These are phyloP conservation scores for Fraxinus quadrangulata DNA, from an alignment of 257 asterid species.

Conservation along the genomic window DNA sequence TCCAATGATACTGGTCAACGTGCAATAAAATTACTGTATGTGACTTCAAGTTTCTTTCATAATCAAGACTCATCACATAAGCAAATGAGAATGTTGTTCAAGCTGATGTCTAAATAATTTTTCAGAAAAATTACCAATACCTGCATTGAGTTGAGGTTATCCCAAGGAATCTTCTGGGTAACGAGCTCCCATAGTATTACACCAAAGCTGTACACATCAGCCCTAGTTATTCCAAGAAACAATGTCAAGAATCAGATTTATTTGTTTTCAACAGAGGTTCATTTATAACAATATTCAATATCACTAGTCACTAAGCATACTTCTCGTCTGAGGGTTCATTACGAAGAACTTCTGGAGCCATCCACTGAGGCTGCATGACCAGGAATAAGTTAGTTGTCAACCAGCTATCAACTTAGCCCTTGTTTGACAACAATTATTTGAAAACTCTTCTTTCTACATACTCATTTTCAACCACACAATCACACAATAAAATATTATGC, in stretches of 20 bases:
- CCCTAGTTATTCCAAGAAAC: constrained; percentile 46
- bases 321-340: constrained; percentile 88
- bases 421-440: too few relatives aligned
- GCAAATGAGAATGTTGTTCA: neutral
- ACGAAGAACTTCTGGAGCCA: constrained; percentile 99
- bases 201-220: constrained; percentile 86
- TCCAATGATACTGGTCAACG: constrained; percentile 16
- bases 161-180: constrained; percentile 94
- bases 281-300: constrained; percentile 1
- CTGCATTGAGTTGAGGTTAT: constrained; percentile 88
- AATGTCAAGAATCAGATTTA: constrained; percentile 14
- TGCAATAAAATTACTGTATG: neutral
- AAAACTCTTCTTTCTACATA: too few relatives aligned
- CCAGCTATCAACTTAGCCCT: neutral
- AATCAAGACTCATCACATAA: neutral
- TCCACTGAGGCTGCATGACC: constrained; percentile 92
- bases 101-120: neutral
- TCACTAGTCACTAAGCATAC: constrained; percentile 44
- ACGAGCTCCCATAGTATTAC: constrained; percentile 94
- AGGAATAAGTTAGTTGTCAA: constrained; percentile 5
- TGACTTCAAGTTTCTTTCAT: neutral
- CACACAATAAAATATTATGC: too few relatives aligned
- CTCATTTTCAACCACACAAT: too few relatives aligned
- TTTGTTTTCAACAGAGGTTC: neutral
- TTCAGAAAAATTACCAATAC: constrained; percentile 35